A percentile compares a stretch with the other conserved stretches of the same genome.
These are phyloP conservation scores for Globisporangium middletonii DNA, from an alignment of 352 stramenopile genomes.

Conservation along the genomic window DNA sequence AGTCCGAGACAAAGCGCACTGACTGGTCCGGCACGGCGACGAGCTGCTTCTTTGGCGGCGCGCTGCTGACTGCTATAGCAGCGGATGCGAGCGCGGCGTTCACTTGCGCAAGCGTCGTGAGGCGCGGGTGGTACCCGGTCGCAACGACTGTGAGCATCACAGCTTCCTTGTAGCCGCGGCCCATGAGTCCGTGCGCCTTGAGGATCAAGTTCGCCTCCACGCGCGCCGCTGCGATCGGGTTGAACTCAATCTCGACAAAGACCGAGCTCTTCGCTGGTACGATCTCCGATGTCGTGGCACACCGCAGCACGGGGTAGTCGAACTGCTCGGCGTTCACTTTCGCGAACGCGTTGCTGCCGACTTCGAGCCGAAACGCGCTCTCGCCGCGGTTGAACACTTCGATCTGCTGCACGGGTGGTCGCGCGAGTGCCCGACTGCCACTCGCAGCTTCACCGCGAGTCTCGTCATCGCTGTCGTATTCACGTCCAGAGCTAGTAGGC, in stretches of 20 bases:
- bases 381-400: conserved; percentile 75
- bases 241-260: conserved; percentile 75
- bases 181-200: conserved; percentile 68
- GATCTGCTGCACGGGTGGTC: conserved; percentile 63
- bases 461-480: conserved; percentile 8
- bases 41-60: conserved; percentile 25
- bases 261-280: conserved; percentile 52
- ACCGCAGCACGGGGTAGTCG: conserved; percentile 50
- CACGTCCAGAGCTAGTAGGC: background rate
- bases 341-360: conserved; percentile 45
- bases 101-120: conserved; percentile 30
- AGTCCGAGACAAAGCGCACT: conserved; percentile 45
- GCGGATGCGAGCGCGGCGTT: conserved; percentile 11
- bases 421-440: background rate
- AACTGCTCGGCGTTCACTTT: conserved; percentile 50
- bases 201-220: conserved; percentile 51
- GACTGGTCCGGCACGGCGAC: conserved; percentile 30
- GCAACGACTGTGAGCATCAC: conserved; percentile 57
- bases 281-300: conserved; percentile 44
- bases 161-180: conserved; percentile 54
- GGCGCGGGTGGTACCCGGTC: conserved; percentile 44
- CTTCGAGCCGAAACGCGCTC: conserved; percentile 56
- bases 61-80: conserved; percentile 12
- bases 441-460: background rate
- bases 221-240: conserved; percentile 51